Evolutionary conservation across 2,329 filamentous ascomycete genomes (phyloP).

Genomic region (Exophiala bonariae): DNA sequence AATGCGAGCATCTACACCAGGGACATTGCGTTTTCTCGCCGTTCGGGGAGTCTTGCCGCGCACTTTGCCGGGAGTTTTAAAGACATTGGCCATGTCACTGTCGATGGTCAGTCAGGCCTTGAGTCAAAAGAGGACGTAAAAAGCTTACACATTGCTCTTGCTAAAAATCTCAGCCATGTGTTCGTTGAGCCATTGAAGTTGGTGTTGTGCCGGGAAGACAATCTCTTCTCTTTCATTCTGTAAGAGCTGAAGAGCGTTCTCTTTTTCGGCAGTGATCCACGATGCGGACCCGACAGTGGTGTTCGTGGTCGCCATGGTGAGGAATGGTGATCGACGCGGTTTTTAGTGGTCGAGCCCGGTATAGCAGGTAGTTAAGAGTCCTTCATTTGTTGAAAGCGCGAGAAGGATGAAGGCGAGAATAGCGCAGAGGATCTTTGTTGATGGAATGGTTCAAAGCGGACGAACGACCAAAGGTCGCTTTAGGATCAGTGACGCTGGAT

Average conservation of each 20-base stretch:
- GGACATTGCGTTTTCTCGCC: conserved; percentile 42
- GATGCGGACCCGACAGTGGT: conserved; percentile 72
- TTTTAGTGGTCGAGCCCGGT: no score
- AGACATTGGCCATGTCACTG: conserved; percentile 90
- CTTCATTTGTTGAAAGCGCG: no score
- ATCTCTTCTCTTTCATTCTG: conserved; percentile 89
- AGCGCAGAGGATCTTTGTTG: no score
- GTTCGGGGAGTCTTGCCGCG: conserved; percentile 51
- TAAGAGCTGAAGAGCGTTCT: conserved; percentile 72
- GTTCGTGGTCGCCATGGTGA: conserved; percentile 34
- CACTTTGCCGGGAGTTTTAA: conserved; percentile 65
- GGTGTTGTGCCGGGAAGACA: conserved; percentile 85
- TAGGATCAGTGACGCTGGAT: no score
- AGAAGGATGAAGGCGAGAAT: no score
- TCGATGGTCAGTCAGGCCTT: conserved; percentile 8
- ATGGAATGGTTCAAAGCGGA: no score
- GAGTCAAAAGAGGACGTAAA: conserved; percentile 28
- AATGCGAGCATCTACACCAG: conserved; percentile 39
- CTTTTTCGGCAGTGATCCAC: conserved; percentile 85
- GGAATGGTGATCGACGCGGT: neutral
- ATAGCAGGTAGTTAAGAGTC: no score
- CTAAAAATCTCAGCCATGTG: conserved; percentile 96
- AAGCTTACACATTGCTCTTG: conserved; percentile 75
- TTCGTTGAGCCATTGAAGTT: conserved; percentile 97
- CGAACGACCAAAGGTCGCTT: no score